These are phyloP conservation scores for Begonia fuchsioides DNA, from an alignment of 306 rosid genomes.

Conservation along the genomic window DNA sequence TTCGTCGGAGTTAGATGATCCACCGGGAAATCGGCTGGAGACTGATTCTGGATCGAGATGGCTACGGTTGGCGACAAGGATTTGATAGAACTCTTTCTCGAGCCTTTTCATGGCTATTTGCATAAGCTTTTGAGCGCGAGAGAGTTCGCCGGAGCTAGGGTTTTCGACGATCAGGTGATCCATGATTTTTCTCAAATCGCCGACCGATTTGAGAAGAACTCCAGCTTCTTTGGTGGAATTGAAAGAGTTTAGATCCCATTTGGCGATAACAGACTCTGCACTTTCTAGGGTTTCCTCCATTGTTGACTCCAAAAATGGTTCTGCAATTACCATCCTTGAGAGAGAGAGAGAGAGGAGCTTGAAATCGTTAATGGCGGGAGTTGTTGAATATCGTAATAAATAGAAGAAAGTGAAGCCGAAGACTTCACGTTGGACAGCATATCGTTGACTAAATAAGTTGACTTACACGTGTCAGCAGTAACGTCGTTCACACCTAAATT, in stretches of 20 bases:
- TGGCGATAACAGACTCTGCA: constrained; percentile 23
- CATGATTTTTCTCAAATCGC: constrained; percentile 21
- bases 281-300: constrained; percentile 23
- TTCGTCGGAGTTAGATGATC: constrained; percentile 10
- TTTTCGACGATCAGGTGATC: constrained; percentile 13
- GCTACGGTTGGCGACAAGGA: constrained; percentile 17
- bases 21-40: constrained; percentile 11
- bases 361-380: not conserved
- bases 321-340: constrained; percentile 8
- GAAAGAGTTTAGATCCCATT: constrained; percentile 28
- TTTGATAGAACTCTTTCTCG: constrained; percentile 29
- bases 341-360: not conserved
- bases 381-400: constrained; percentile 1
- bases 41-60: constrained; percentile 31
- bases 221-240: constrained; percentile 21
- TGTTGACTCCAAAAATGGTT: constrained; percentile 7
- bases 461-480: too few species aligned
- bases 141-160: constrained; percentile 18
- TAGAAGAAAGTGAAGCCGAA: constrained; percentile 4
- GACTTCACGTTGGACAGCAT: not conserved
- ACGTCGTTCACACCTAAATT: too few species aligned
- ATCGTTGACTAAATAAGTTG: too few species aligned
- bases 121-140: constrained; percentile 32
- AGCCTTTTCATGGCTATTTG: constrained; percentile 37
- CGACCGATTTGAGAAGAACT: constrained; percentile 19